Conservation (phyloP, 2,329 filamentous ascomycete species). For the Neopestalotiopsis sp. region DNA sequence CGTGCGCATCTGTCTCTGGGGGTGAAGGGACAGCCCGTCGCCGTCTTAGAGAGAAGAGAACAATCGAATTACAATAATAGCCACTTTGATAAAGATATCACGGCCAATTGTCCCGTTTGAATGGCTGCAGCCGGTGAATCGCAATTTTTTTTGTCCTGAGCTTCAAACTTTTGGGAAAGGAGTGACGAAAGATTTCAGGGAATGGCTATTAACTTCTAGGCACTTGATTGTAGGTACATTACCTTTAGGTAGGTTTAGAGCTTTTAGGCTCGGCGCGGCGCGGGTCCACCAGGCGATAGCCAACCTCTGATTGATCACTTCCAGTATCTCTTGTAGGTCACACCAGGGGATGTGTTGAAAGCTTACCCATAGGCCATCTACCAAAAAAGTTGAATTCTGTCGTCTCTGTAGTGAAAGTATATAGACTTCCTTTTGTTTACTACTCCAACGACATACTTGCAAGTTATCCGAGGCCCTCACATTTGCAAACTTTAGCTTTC, state of each 20-base stretch:
- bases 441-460: background rate
- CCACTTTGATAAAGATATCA: background rate
- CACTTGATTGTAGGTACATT: background rate
- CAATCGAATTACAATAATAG: background rate
- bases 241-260: background rate
- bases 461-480: background rate
- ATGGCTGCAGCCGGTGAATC: background rate
- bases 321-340: background rate
- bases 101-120: background rate
- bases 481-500: background rate
- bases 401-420: background rate
- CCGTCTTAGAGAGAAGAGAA: background rate
- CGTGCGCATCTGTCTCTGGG: background rate
- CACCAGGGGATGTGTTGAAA: background rate
- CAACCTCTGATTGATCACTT: background rate
- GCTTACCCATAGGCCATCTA: background rate
- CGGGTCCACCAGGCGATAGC: background rate
- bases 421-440: background rate
- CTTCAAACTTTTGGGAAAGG: conserved; percentile 6
- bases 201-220: background rate
- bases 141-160: background rate
- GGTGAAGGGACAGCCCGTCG: background rate
- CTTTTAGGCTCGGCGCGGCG: background rate
- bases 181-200: conserved; percentile 16
- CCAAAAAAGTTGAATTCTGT: background rate